Evolutionary conservation across 345 rosid genomes (phyloP), one percentile per base, ranked within the genome.

Genomic region (Conringia planisiliqua): DNA sequence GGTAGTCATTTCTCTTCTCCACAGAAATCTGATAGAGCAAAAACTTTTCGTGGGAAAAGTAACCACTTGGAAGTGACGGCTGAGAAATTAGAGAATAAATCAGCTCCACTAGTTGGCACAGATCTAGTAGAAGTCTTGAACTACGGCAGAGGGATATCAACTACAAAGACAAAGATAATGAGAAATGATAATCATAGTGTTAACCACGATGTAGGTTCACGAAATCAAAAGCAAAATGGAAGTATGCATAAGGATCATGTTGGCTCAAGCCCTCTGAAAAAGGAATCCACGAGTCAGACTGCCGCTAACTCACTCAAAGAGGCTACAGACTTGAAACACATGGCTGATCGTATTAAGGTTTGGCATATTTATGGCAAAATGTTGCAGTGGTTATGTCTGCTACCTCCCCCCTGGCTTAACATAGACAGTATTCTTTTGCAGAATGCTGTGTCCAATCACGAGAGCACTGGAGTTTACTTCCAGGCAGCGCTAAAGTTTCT

Each of bases 291-390:
- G 18, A 62, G 75, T 78, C 97, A 86, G 79, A 82, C 84, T 77
- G 88, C 84, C 51, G 84, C 71, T 24, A 87, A 82, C 83, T 92
- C 93, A 63, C 24, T 96, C 80, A 92, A 90, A 89, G 99, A 96
- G 81, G 99, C 96, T 27, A 90, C 76, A 86, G 89, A 72, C 84
- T 82, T 96, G 62, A 96, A 96, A 80, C 99, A 96, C 83, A 36
- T 80, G 79, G 99, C 97, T 77, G 99, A 96, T 85, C 99, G 96
- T 68, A 71, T 80, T 43, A 90, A 88, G 99, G 98, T 96, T 73
- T 73, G 62, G 24, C 46, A 64, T 57, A 33, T 46, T 62, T 20
- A 18, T 55, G 57, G 47, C 18, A 51, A 47, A 64, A 71, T 70
- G 47, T 57, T 70, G 26, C 39, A 56, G 71, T 64, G 62, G 47